These are phyloP conservation scores for Chenopodium suecicum DNA, from an alignment of 148 eudicot species.

Conservation along the genomic window DNA sequence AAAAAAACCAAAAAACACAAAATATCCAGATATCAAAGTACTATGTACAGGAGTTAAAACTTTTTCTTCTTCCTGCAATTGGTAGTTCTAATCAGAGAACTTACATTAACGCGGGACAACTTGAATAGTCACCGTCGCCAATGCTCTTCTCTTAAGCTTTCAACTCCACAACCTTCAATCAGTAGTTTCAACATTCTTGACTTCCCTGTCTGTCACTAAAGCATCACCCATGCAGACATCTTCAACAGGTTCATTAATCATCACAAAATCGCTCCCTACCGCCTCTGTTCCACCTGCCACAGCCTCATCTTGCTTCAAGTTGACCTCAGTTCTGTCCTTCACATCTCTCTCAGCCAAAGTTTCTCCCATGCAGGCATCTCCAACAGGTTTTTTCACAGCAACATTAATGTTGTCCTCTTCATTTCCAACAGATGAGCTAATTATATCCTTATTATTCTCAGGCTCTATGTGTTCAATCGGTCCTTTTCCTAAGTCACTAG, in stretches of 20 bases:
- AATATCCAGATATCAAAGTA: constrained; percentile 13
- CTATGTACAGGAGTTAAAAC: constrained; percentile 28
- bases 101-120: constrained; percentile 44
- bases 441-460: not conserved
- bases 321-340: not conserved
- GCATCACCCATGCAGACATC: constrained; percentile 30
- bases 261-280: not conserved
- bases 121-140: constrained; percentile 40
- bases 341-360: not conserved
- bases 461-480: constrained; percentile 2
- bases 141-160: constrained; percentile 35
- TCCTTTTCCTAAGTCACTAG: not conserved
- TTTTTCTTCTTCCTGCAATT: constrained; percentile 28
- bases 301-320: constrained; percentile 20
- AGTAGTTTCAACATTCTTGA: constrained; percentile 10
- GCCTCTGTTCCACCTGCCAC: constrained; percentile 12
- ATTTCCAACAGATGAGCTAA: not conserved
- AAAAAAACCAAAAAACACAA: not conserved
- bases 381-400: constrained; percentile 12
- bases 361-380: constrained; percentile 30
- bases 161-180: constrained; percentile 14
- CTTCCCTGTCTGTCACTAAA: constrained; percentile 12
- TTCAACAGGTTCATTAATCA: constrained; percentile 21
- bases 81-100: constrained; percentile 33
- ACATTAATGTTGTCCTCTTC: constrained; percentile 2